A percentile compares a stretch with the other conserved stretches of the same genome.
phyloP scores from a whole-genome alignment of 1,139 yeast genomes.

The Zygosaccharomyces pseudobailii region DNA sequence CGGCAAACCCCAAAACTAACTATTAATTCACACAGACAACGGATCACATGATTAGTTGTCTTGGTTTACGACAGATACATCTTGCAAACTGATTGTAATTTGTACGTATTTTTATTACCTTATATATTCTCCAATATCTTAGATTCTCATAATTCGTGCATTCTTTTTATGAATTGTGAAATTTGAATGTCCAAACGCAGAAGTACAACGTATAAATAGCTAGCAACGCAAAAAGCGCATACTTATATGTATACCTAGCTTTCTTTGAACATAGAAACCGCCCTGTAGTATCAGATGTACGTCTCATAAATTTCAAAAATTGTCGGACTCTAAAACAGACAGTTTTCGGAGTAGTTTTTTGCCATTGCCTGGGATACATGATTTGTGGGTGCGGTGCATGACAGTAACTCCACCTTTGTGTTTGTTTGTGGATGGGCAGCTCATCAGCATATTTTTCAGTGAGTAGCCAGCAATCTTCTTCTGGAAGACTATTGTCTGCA shows the following conservation, averaged over 20 bases:
- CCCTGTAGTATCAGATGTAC: not conserved
- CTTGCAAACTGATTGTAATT: too few relatives aligned
- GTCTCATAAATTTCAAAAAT: not conserved
- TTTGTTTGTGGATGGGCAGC: constrained; percentile 1
- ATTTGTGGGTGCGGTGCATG: constrained; percentile 5
- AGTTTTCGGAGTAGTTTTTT: constrained; percentile 1
- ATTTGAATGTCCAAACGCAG: constrained; percentile 4
- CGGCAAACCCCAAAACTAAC: too few relatives aligned
- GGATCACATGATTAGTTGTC: too few relatives aligned
- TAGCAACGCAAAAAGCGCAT: not conserved
- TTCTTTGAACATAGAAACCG: constrained; percentile 1
- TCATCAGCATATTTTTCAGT: constrained; percentile 8
- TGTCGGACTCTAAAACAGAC: not conserved
- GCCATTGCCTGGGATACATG: constrained; percentile 6
- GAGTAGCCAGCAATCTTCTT: constrained; percentile 10
- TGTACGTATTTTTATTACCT: too few relatives aligned
- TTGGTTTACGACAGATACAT: too few relatives aligned
- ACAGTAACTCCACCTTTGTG: not conserved
- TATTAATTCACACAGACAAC: too few relatives aligned
- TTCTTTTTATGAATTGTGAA: not conserved
- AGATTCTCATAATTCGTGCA: too few relatives aligned
- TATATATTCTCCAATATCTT: too few relatives aligned
- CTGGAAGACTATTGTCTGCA: constrained; percentile 4
- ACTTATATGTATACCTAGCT: not conserved
- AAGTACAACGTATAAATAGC: constrained; percentile 2